phyloP scores from a whole-genome alignment of 208 protist species.

The Trypanosoma grayi region DNA sequence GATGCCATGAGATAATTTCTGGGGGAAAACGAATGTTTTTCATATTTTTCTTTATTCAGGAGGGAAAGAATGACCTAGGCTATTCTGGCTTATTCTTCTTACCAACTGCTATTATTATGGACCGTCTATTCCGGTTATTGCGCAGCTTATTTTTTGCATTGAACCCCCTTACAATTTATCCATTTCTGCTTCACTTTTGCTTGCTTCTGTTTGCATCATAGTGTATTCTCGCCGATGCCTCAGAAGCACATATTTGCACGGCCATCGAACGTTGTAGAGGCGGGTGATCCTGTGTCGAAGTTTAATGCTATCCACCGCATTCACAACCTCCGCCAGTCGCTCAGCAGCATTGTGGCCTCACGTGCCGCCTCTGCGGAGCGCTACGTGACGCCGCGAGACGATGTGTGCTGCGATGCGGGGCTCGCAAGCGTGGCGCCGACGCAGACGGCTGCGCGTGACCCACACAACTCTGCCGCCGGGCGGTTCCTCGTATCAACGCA shows the following conservation, averaged over 20 bases:
- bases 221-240: not conserved
- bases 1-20: too few species aligned
- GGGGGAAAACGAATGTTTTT: not conserved
- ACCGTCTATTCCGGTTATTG: not conserved
- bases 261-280: not conserved
- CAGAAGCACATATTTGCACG: slow-evolving; percentile 12
- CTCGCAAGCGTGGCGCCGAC: not conserved
- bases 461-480: not conserved
- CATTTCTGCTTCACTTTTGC: not conserved
- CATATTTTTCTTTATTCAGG: not conserved
- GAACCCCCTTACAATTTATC: not conserved
- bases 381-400: not conserved
- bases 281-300: not conserved
- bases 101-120: not conserved
- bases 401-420: not conserved
- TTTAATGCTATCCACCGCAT: slow-evolving; percentile 27
- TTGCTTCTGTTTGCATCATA: not conserved
- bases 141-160: not conserved
- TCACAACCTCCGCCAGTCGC: slow-evolving; percentile 19
- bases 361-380: slow-evolving; percentile 13
- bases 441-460: not conserved
- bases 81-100: not conserved
- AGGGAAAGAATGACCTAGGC: too few species aligned
- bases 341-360: slow-evolving; percentile 33
- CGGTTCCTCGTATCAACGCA: slow-evolving; percentile 23